A percentile compares a stretch with the other conserved stretches of the same genome.
Evolutionary conservation across 148 eudicot genomes (phyloP).

Genomic region (Polygonum maritimum): DNA sequence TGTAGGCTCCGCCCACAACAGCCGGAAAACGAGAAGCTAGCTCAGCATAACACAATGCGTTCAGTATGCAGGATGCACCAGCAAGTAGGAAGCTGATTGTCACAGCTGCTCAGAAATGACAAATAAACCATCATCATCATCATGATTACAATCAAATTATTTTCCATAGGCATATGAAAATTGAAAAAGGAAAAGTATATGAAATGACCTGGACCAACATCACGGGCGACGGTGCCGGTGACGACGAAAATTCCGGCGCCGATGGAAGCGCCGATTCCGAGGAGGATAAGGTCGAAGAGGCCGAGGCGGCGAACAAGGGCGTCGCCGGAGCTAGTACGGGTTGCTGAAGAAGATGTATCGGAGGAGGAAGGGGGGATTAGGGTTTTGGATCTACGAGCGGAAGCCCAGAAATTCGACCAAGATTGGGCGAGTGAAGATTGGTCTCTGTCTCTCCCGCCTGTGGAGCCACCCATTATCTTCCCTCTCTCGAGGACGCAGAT

Average conservation of each 20-base stretch:
- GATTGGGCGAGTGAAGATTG: background rate
- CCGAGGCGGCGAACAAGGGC: slow-evolving; percentile 14
- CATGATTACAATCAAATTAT: background rate
- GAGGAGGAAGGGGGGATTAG: background rate
- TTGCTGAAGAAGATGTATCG: background rate
- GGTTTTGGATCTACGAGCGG: slow-evolving; percentile 10
- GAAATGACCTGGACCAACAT: slow-evolving; percentile 9
- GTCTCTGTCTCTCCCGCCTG: background rate
- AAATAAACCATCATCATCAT: background rate
- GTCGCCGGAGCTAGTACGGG: slow-evolving; percentile 7
- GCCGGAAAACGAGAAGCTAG: slow-evolving; percentile 95
- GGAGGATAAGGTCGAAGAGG: slow-evolving; percentile 7
- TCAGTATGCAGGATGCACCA: slow-evolving; percentile 84
- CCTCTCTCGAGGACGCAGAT: background rate
- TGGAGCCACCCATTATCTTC: background rate
- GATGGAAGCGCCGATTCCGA: slow-evolving; percentile 13
- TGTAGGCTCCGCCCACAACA: slow-evolving; percentile 96
- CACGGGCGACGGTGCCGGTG: slow-evolving; percentile 9
- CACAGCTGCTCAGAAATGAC: slow-evolving; percentile 51
- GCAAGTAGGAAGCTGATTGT: slow-evolving; percentile 85
- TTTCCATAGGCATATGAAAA: background rate
- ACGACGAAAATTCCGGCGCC: slow-evolving; percentile 13
- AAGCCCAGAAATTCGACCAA: slow-evolving; percentile 11
- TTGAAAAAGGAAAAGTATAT: background rate
- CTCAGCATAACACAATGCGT: slow-evolving; percentile 97